Percentiles rank a stretch among this genome's conserved stretches.
Conservation (phyloP, 768 basidiomycete genomes). For the Calvatia gigantea region DNA sequence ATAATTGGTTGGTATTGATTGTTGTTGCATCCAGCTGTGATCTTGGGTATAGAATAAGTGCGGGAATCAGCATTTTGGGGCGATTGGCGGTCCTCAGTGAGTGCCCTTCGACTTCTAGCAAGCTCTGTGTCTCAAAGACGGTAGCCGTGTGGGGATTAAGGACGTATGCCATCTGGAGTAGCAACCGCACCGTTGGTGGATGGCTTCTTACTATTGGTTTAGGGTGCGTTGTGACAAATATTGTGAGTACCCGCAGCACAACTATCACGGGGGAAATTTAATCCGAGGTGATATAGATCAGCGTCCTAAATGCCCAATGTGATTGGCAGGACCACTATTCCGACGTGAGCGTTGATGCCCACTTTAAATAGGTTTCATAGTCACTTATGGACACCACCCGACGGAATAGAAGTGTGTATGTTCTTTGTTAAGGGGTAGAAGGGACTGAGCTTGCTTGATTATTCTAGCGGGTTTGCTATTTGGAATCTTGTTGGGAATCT, state of each 20-base stretch:
- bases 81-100: neutral
- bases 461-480: neutral
- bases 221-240: neutral
- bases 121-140: neutral
- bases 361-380: neutral
- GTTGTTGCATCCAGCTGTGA: too few species aligned
- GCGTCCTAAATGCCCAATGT: neutral
- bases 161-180: neutral
- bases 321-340: constrained; percentile 1
- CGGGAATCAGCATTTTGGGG: neutral
- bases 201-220: neutral
- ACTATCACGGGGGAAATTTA: too few species aligned
- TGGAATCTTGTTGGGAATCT: neutral
- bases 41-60: constrained; percentile 5
- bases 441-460: neutral
- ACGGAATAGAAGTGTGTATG: neutral
- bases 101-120: neutral
- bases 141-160: constrained; percentile 2
- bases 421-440: neutral
- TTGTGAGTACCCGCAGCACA: neutral
- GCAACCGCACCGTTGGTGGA: neutral
- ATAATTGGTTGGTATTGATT: too few species aligned
- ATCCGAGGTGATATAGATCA: too few species aligned
- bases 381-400: neutral
- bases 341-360: neutral